These are phyloP conservation scores for Sphaerostilbella broomeana DNA, from an alignment of 2,329 filamentous ascomycete genomes.

Conservation along the genomic window DNA sequence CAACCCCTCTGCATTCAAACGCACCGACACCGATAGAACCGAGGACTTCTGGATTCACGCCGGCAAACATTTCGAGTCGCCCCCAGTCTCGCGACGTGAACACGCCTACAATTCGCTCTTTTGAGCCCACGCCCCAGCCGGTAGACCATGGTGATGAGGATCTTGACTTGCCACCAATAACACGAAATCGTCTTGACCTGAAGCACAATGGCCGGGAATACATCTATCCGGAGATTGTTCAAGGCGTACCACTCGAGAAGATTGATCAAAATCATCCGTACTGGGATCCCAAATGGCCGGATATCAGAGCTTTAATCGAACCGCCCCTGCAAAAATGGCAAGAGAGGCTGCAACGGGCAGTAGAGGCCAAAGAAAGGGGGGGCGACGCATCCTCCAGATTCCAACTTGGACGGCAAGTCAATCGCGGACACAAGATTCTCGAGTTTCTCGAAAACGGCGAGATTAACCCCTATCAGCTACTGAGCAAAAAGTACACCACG, in stretches of 20 bases:
- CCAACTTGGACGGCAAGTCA: constrained; percentile 49
- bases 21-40: too few species aligned
- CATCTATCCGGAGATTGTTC: constrained; percentile 45
- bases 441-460: constrained; percentile 44
- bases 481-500: constrained; percentile 44
- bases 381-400: constrained; percentile 41
- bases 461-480: constrained; percentile 51
- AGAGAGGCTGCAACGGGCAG: constrained; percentile 37
- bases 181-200: constrained; percentile 37
- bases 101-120: constrained; percentile 23
- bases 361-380: constrained; percentile 26
- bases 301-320: constrained; percentile 37
- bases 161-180: constrained; percentile 32
- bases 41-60: constrained; percentile 29
- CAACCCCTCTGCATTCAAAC: too few species aligned
- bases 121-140: constrained; percentile 23
- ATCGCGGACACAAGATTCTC: constrained; percentile 47
- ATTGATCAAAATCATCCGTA: constrained; percentile 46
- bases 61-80: constrained; percentile 25
- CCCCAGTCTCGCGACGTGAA: constrained; percentile 23
- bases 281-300: constrained; percentile 49
- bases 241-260: constrained; percentile 46
- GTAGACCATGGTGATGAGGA: constrained; percentile 12
- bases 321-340: constrained; percentile 41
- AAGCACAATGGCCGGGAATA: constrained; percentile 44